Evolutionary conservation across 2,329 filamentous ascomycete species (phyloP), one percentile per base, ranked within the genome.

Genomic region (Diaporthe aspalathi): DNA sequence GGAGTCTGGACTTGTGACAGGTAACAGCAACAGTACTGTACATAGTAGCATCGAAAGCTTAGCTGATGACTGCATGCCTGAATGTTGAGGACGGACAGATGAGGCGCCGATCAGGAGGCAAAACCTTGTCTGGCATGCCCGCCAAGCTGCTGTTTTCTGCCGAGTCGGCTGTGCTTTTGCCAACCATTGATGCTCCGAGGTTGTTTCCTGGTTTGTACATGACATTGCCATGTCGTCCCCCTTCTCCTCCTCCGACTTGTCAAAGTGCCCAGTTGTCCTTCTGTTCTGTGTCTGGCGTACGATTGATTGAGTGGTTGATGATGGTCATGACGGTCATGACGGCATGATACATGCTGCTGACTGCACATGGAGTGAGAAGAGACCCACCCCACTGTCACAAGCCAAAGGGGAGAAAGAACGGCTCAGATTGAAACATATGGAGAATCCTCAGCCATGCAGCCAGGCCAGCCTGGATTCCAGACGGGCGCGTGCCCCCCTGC

Each of bases 321-420:
- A 49, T 22, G 20, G 60, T n/a, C n/a, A n/a, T n/a, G n/a, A n/a
- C n/a, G 32, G 32, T 49, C 27, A 49, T 63, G 27, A 32, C 49
- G 60, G 60, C 60, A 68, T 45, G 66, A 56, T 40, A 57, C 38
- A 9, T 57, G 49, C 66, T n/a, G n/a, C n/a, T n/a, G n/a, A n/a
- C 2, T 57, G 52, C 17, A 17, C n/a, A 35, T 53, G 20, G 17
- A 24, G 20, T 14, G 50, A 45, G 9, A 24, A 40, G 27, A 9
- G 29, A 12, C 35, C 66, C 66, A 68, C 66, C 35, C 66, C 66
- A 68, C 66, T 57, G 11, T 68, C 66, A 68, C 66, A 68, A 68
- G 66, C 66, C 29, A 38, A 38, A 38, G 9, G 5, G 32, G 9
- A 35, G 32, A 63, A 35, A 63, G 17, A 38, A 35, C 27, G 20